phyloP scores from a whole-genome alignment of 106 monocot species.

The Triglochin maritima region DNA sequence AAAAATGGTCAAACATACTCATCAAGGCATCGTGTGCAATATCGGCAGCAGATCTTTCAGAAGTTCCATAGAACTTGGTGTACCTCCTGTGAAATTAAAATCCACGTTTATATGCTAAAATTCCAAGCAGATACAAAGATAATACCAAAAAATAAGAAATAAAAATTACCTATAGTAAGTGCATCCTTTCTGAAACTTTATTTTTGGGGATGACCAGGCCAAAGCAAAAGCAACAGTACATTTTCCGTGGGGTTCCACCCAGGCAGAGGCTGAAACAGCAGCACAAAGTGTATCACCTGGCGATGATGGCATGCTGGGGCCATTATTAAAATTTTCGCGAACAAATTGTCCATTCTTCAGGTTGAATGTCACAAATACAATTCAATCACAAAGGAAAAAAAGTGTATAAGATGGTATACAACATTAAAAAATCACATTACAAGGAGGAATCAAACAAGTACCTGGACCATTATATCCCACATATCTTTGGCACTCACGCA shows the following conservation, averaged over 20 bases:
- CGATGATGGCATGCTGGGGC: constrained; percentile 61
- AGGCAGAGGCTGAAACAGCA: constrained; percentile 80
- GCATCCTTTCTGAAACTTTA: constrained; percentile 92
- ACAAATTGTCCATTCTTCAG: constrained; percentile 79
- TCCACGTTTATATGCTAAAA: not conserved
- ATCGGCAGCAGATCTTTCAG: constrained; percentile 64
- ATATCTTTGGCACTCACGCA: constrained; percentile 68
- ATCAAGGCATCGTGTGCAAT: constrained; percentile 89
- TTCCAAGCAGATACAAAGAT: not conserved
- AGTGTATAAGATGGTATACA: not conserved
- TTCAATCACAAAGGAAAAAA: not conserved
- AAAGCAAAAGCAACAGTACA: constrained; percentile 57
- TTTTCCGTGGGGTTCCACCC: constrained; percentile 92
- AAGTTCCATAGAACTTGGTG: constrained; percentile 94
- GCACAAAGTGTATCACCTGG: constrained; percentile 74
- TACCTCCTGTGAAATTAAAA: constrained; percentile 53
- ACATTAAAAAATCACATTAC: not conserved
- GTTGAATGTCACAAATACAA: not conserved
- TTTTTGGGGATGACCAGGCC: constrained; percentile 69
- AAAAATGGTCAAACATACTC: constrained; percentile 42
- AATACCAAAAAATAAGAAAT: not conserved
- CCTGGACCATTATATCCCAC: constrained; percentile 87
- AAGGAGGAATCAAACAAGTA: constrained; percentile 10
- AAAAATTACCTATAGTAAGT: constrained; percentile 58
- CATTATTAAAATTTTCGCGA: constrained; percentile 54